Conservation (phyloP, 140 eudicot genomes). For the Bidens hawaiensis region DNA sequence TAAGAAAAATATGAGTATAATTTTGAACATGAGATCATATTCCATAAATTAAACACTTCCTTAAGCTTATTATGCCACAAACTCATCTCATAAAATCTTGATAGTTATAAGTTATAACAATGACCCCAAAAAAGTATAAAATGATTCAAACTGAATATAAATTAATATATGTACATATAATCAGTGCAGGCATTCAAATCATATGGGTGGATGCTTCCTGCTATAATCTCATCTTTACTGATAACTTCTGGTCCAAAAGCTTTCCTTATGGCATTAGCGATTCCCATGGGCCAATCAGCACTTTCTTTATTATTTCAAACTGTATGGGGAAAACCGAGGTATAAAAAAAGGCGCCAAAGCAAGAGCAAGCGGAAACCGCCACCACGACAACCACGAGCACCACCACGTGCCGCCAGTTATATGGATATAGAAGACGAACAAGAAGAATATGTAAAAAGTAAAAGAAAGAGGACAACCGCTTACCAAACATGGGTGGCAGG, state of each 20-base stretch:
- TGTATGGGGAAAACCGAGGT: conserved; percentile 24
- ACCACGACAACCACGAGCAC: too few species aligned
- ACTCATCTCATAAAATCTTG: too few species aligned
- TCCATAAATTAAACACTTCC: too few species aligned
- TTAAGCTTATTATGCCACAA: too few species aligned
- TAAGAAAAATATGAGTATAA: too few species aligned
- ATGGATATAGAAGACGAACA: neutral
- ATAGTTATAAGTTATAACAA: too few species aligned
- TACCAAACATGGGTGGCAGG: conserved; percentile 43
- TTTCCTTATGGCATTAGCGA: conserved; percentile 63
- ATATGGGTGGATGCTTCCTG: conserved; percentile 68
- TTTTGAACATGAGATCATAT: too few species aligned
- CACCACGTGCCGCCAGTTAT: conserved; percentile 16
- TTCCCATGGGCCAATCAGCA: conserved; percentile 55
- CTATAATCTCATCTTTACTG: conserved; percentile 43
- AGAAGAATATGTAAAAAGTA: conserved; percentile 17
- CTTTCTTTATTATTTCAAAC: conserved; percentile 44
- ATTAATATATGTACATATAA: neutral
- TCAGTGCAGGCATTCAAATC: conserved; percentile 62
- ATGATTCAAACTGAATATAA: neutral
- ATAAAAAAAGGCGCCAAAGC: conserved; percentile 18
- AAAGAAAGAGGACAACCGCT: conserved; percentile 14
- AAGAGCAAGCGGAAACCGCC: conserved; percentile 33
- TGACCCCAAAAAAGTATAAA: too few species aligned
- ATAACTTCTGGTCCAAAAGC: conserved; percentile 65